Conservation (phyloP, 371 early-diverging fungal genomes). For the Mucor piriformis region DNA sequence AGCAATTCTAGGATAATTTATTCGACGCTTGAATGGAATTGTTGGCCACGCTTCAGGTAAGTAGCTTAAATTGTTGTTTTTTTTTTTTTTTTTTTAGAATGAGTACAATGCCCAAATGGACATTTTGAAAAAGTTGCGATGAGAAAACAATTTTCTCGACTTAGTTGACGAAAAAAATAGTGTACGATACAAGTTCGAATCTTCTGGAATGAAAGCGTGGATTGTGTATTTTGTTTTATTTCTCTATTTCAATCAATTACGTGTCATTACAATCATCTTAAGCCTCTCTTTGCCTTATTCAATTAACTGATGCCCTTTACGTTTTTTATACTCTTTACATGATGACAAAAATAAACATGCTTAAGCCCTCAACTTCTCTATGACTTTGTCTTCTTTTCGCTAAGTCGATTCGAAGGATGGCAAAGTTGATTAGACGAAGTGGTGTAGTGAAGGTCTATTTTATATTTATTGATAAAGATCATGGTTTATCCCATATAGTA, state of each 20-base stretch:
- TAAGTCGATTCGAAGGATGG: not conserved
- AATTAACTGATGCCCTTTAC: not conserved
- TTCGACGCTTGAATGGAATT: too few species aligned
- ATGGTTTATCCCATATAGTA: not conserved
- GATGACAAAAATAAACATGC: not conserved
- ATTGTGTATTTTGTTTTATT: slow-evolving; percentile 16
- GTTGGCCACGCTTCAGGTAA: slow-evolving; percentile 17
- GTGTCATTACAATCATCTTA: not conserved
- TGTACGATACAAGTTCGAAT: not conserved
- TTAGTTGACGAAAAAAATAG: slow-evolving; percentile 14
- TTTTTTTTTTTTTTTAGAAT: slow-evolving; percentile 18
- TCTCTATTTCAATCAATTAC: slow-evolving; percentile 5
- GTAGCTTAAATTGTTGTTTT: slow-evolving; percentile 17
- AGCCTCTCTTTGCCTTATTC: not conserved
- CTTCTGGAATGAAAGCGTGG: slow-evolving; percentile 12
- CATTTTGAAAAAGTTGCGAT: slow-evolving; percentile 15
- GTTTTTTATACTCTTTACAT: not conserved
- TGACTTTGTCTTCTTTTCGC: not conserved
- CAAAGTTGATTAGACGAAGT: not conserved
- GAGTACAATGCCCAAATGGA: slow-evolving; percentile 8
- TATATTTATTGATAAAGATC: not conserved
- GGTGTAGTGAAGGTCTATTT: not conserved
- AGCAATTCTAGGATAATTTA: too few species aligned
- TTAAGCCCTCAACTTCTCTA: not conserved
- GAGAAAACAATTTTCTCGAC: slow-evolving; percentile 19